These are phyloP conservation scores for Arbutus unedo DNA, from an alignment of 148 eudicot genomes.

Conservation along the genomic window DNA sequence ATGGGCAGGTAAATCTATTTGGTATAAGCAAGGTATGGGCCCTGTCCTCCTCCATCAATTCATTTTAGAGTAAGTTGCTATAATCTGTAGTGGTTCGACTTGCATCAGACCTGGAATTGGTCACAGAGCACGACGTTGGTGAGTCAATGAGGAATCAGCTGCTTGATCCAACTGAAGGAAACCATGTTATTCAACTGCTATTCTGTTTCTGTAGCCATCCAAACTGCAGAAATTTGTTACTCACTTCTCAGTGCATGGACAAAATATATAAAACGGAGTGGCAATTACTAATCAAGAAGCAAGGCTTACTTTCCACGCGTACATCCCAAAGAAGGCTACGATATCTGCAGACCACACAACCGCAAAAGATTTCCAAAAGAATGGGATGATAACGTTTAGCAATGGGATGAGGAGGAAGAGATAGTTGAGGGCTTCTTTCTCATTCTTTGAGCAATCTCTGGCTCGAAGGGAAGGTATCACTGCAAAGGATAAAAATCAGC, in stretches of 20 bases:
- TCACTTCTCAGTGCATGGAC: background rate
- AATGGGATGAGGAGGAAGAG: conserved; percentile 80
- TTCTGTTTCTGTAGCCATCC: conserved; percentile 69
- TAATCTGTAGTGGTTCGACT: background rate
- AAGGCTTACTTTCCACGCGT: conserved; percentile 85
- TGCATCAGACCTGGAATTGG: conserved; percentile 4
- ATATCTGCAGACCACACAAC: conserved; percentile 97
- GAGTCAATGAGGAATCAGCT: background rate
- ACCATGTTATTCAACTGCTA: conserved; percentile 14
- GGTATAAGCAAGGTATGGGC: background rate
- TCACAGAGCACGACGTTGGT: background rate
- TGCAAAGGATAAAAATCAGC: conserved; percentile 27
- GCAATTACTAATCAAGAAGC: background rate
- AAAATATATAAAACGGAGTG: background rate
- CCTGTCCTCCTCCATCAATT: background rate
- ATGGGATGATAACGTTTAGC: conserved; percentile 79
- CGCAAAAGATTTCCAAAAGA: conserved; percentile 91
- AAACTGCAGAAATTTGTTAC: conserved; percentile 42
- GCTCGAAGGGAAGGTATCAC: conserved; percentile 98
- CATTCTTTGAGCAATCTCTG: conserved; percentile 90
- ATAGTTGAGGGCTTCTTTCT: conserved; percentile 97
- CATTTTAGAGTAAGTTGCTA: conserved; percentile 10
- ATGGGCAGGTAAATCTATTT: background rate
- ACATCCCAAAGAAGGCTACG: conserved; percentile 77
- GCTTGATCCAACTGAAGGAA: background rate